A percentile compares a stretch with the other conserved stretches of the same genome.
Evolutionary conservation across 768 basidiomycete genomes (phyloP).

Genomic region (Coprinopsis strossmayeri): DNA sequence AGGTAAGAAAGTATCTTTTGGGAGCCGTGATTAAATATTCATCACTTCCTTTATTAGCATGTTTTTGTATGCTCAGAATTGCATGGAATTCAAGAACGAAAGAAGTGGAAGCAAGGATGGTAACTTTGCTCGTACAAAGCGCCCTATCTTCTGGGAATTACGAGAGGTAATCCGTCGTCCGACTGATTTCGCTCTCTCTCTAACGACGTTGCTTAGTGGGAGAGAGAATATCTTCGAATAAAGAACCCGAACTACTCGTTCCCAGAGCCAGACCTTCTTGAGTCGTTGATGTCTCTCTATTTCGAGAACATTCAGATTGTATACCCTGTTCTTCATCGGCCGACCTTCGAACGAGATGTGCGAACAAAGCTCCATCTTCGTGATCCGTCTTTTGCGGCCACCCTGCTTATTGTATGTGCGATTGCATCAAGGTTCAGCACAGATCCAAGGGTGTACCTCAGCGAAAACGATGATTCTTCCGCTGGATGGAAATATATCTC

Average conservation of each 20-base stretch:
- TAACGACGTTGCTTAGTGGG: not conserved
- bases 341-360: slow-evolving; percentile 51
- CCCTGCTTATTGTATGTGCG: slow-evolving; percentile 61
- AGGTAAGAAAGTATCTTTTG: not conserved
- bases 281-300: slow-evolving; percentile 46
- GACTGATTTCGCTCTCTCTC: not conserved
- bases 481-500: slow-evolving; percentile 55
- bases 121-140: slow-evolving; percentile 1
- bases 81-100: slow-evolving; percentile 1
- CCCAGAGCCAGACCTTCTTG: slow-evolving; percentile 42
- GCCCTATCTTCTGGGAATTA: slow-evolving; percentile 1
- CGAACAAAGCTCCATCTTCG: slow-evolving; percentile 37
- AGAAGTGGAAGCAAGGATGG: not conserved
- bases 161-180: not conserved
- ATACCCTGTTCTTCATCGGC: slow-evolving; percentile 61
- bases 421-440: slow-evolving; percentile 50
- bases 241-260: slow-evolving; percentile 18
- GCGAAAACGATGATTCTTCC: slow-evolving; percentile 32
- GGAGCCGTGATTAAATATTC: not conserved
- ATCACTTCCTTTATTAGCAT: not conserved
- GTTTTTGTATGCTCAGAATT: slow-evolving; percentile 1
- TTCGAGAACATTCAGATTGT: slow-evolving; percentile 47
- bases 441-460: slow-evolving; percentile 32
- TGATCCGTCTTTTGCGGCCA: slow-evolving; percentile 43
- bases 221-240: not conserved